Conservation (phyloP, 2,329 filamentous ascomycete genomes). For the Coniella lustricola region DNA sequence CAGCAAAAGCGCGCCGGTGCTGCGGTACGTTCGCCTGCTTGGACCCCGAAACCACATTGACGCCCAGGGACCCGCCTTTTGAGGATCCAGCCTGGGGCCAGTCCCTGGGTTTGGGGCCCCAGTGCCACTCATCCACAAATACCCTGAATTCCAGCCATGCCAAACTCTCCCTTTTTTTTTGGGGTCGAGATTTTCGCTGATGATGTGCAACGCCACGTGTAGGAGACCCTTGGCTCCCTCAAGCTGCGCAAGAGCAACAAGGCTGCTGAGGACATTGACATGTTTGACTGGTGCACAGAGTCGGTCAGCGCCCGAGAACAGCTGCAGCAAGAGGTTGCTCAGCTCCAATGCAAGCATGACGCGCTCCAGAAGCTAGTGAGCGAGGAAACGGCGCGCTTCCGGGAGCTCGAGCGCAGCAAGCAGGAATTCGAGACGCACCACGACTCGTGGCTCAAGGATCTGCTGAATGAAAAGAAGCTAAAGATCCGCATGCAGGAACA, state of each 20-base stretch:
- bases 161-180: neutral
- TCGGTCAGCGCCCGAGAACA: conserved; percentile 43
- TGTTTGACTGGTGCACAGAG: conserved; percentile 64
- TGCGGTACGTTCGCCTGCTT: conserved; percentile 43
- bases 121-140: neutral
- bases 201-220: conserved; percentile 19
- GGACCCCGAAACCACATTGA: neutral
- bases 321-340: conserved; percentile 36
- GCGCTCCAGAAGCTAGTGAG: conserved; percentile 49
- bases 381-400: conserved; percentile 55
- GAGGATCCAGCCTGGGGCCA: neutral
- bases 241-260: conserved; percentile 43
- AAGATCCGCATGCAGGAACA: conserved; percentile 70
- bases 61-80: neutral
- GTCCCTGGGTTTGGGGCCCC: neutral
- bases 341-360: conserved; percentile 33
- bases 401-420: conserved; percentile 61
- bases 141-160: no score
- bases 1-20: conserved; percentile 62
- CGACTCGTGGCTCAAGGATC: conserved; percentile 60
- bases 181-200: neutral
- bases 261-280: conserved; percentile 50
- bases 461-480: conserved; percentile 73
- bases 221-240: conserved; percentile 66
- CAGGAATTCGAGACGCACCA: conserved; percentile 59